phyloP scores from a whole-genome alignment of 371 early-diverging fungal species.

The Rhizopus sp. region DNA sequence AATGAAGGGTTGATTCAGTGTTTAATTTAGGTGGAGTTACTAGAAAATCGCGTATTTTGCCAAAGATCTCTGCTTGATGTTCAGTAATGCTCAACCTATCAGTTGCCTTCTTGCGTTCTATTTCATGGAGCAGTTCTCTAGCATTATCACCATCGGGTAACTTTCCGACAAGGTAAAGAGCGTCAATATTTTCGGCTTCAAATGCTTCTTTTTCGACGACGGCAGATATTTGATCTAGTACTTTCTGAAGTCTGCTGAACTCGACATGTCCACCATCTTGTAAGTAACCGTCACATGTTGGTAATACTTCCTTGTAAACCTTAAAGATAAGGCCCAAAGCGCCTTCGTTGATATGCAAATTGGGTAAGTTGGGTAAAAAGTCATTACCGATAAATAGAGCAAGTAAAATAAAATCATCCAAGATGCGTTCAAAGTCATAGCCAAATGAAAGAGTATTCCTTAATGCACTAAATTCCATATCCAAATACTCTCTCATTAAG shows the following conservation, averaged over 20 bases:
- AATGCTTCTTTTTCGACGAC: slow-evolving; percentile 71
- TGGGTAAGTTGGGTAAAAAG: slow-evolving; percentile 96
- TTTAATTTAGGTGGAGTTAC: slow-evolving; percentile 21
- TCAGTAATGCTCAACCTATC: slow-evolving; percentile 55
- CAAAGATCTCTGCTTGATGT: slow-evolving; percentile 57
- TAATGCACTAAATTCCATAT: slow-evolving; percentile 78
- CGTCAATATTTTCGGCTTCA: slow-evolving; percentile 61
- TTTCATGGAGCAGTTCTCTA: slow-evolving; percentile 42
- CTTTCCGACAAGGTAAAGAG: slow-evolving; percentile 64
- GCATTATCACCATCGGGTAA: slow-evolving; percentile 43
- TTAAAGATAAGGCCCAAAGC: slow-evolving; percentile 87
- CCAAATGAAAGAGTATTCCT: slow-evolving; percentile 53
- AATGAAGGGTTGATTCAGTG: slow-evolving; percentile 40
- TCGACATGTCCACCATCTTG: slow-evolving; percentile 82
- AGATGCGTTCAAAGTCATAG: slow-evolving; percentile 89
- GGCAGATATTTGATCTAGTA: slow-evolving; percentile 62
- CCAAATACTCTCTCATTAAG: slow-evolving; percentile 89
- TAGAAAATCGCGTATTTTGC: slow-evolving; percentile 58
- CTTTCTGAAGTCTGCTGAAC: slow-evolving; percentile 60
- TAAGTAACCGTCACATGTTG: slow-evolving; percentile 78
- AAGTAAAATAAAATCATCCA: slow-evolving; percentile 97
- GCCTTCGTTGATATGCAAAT: slow-evolving; percentile 93
- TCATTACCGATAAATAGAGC: slow-evolving; percentile 98
- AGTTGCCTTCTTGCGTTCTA: slow-evolving; percentile 48
- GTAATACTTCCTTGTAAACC: slow-evolving; percentile 79